Base-by-base conservation (phyloP, 1,284 basidiomycete species). In the Microbotryomycetes sp. region DNA sequence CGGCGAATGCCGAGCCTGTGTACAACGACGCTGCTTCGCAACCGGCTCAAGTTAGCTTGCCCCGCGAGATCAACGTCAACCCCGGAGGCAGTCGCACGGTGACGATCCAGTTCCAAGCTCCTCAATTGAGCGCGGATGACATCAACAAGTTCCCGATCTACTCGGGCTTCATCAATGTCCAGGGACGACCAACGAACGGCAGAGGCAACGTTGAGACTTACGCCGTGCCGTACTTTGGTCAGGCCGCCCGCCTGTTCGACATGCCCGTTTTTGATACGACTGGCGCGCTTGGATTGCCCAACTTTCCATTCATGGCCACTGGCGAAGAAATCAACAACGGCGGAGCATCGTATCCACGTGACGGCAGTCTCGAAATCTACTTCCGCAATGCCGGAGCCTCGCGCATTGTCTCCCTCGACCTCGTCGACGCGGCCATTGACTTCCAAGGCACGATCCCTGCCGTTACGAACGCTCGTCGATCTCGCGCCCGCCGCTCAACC, bases 221-320 rank as follows among this genome's bases (percentile, higher is more conserved):
- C 28, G 5, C 56, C 60, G 62, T 70, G 11, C 68, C 66, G 2
- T 70, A 61, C 61, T 57, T 70, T n/a, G 68, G 68, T 6, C 52
- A 68, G 1, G 57, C 52, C 3, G 62, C 59, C 5, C 46, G 47
- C 18, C 59, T 68, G 58, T 18, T 59, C 57, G 64, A 68, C 52
- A 62, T 70, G 62, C 68, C 61, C 1, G 62, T 68, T 2, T 52
- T 68, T 29, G 67, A 68, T 58, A 64, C 64, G n/a, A 66, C 67
- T 13, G 29, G 55, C 30, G 18, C 15, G 57, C 54, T 9, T 59
- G 60, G 35, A 59, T 58, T 26, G 24, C 48, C 6, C 27, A 29
- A 21, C 45, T 64, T 3, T 29, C 26, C 46, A 46, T 55, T 29
- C n/a, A 55, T 29, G 54, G 54, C 3, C 45, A 23, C 24, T 2